Evolutionary conservation across 2,329 filamentous ascomycete genomes (phyloP), one percentile per base, ranked within the genome.

Genomic region (Fusarium albidum): DNA sequence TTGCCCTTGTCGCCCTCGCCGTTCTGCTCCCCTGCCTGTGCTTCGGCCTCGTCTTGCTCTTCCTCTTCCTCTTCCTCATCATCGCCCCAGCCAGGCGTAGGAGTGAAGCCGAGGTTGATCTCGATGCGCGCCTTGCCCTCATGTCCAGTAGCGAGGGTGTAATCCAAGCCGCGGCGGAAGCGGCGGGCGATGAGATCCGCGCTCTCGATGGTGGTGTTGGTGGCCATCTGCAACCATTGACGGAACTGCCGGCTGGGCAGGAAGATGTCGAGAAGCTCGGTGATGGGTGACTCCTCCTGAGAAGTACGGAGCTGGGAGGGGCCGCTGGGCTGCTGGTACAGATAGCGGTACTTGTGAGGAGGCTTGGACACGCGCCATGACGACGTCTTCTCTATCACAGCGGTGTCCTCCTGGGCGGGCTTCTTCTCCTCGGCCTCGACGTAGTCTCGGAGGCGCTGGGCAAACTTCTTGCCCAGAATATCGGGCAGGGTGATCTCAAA

Each of bases 301-400:
- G 70, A 66, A 6, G 71, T 68, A 39, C 71, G 71, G 43, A 72
- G 62, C 43, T 75, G 64, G 51, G 73, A 57, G 40, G 73, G 58
- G 46, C 75, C 73, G 42, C 68, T 79, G 61, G 75, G 77, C 63
- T 92, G 86, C 54, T 91, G 83, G 74, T 95, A 99, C 3, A 96
- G 79, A 72, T 89, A 99, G 12, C 93, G 90, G 70, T 97, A 92
- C 77, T 99, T 99, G 77, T 99, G 93, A 1, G 95, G 95, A 32
- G 95, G 95, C 27, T 85, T 83, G 7, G 95, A 91, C 9, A 96
- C 89, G 55, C 82, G 84, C 90, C 91, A 95, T 0, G 76, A 75
- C 34, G 78, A 83, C 57, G 76, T 76, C 38, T 79, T 79, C 66
- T 88, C 84, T 53, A 89, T 86, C 51, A 82, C 80, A 1, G 73